Base-by-base conservation (phyloP, 148 eudicot species). In the Persicaria maculosa region DNA sequence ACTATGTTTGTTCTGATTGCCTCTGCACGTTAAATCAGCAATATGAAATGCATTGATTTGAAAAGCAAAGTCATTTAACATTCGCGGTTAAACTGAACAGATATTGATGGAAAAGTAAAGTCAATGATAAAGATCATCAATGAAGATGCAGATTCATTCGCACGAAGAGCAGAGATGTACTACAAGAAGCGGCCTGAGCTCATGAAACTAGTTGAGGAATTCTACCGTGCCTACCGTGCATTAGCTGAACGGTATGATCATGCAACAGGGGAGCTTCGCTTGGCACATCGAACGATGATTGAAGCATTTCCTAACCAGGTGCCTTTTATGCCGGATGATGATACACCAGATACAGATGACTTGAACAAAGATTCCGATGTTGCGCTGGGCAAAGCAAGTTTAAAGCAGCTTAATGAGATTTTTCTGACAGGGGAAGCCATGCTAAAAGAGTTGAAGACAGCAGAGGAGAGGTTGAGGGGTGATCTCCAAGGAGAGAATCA, bases 91-190 rank as follows among this genome's bases (percentile, higher is more conserved):
- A 65, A 65, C 70, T 43, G 19, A 22, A 75, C 88, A 95, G 99
- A 95, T 72, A 92, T 95, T 85, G 99, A 95, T 79, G 75, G 87
- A 83, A 95, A 95, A 79, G 96, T 95, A 10, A 95, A 95, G 82
- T 74, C 91, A 58, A 95, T 95, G 99, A 92, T 95, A 78, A 95
- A 92, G 83, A 93, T 95, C 76, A 92, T 95, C 69, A 97, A 92
- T 81, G 99, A 95, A 86, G 99, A 95, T 83, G 99, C 99, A 36
- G 99, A 95, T 83, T 95, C 99, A 77, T 95, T 95, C 86, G 99
- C 99, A 52, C 86, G 97, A 81, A 86, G 97, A 78, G 99, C 99
- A 15, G 99, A 95, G 77, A 95, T 95, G 99, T 95, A 95, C 84
- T 95, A 95, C 64, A 89, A 90, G 80, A 95, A 95, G 76, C 82